phyloP scores from a whole-genome alignment of 1,284 basidiomycete species.

The Cutaneotrichosporon arboriforme region DNA sequence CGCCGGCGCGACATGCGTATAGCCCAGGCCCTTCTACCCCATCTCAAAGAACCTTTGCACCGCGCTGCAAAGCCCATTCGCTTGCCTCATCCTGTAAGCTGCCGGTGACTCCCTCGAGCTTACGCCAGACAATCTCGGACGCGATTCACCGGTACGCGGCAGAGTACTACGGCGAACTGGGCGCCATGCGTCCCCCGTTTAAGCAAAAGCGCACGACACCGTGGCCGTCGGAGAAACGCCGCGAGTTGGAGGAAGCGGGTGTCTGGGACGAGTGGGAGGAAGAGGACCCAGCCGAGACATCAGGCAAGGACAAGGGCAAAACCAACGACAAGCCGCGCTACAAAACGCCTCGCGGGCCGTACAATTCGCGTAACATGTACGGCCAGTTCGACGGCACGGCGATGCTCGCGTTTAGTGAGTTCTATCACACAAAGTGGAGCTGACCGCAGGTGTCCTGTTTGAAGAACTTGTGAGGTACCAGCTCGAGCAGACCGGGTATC shows the following conservation, averaged over 20 bases:
- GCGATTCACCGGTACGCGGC: background rate
- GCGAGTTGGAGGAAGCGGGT: background rate
- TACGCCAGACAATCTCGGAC: background rate
- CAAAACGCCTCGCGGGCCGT: background rate
- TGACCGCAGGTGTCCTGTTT: constrained; percentile 25
- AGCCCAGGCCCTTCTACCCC: background rate
- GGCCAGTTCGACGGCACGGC: constrained; percentile 30
- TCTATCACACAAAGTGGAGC: background rate
- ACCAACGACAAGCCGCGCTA: background rate
- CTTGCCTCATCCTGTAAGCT: background rate
- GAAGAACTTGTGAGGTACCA: constrained; percentile 24
- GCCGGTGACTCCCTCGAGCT: too few relatives aligned
- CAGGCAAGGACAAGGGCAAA: background rate
- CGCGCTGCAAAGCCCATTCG: background rate
- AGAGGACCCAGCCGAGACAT: background rate
- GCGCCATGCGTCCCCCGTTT: background rate
- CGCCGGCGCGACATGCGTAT: background rate
- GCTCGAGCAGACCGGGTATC: constrained; percentile 18
- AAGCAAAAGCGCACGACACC: background rate
- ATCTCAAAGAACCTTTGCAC: background rate
- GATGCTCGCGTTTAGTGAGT: constrained; percentile 36
- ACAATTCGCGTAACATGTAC: constrained; percentile 28
- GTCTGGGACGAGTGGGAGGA: background rate
- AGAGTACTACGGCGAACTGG: background rate
- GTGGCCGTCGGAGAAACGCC: background rate